Percentiles rank a stretch among this genome's conserved stretches.
phyloP scores from a whole-genome alignment of 805 yeast genomes.

The Jamesozyma gamospora region DNA sequence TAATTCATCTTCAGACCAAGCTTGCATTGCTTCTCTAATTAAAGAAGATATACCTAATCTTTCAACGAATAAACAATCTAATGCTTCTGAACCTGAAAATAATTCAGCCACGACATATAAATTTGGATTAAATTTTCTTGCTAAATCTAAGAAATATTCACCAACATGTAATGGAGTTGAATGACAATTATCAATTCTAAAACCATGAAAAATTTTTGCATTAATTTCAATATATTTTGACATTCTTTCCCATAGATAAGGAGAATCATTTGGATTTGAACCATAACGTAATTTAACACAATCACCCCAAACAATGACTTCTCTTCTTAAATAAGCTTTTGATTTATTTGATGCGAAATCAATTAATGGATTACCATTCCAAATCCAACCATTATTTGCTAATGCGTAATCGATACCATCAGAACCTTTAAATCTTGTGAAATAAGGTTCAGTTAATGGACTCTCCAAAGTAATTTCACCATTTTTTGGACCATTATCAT shows the following conservation, averaged over 20 bases:
- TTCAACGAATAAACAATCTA: conserved; percentile 86
- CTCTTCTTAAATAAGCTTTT: conserved; percentile 77
- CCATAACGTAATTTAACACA: conserved; percentile 93
- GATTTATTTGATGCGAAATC: conserved; percentile 82
- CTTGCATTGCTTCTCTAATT: conserved; percentile 96
- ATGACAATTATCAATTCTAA: conserved; percentile 91
- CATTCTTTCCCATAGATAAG: conserved; percentile 85
- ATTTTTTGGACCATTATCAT: conserved; percentile 67
- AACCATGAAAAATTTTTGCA: conserved; percentile 74
- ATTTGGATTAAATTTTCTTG: conserved; percentile 75
- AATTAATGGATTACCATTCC: conserved; percentile 91
- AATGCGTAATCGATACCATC: conserved; percentile 56
- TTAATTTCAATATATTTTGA: conserved; percentile 58
- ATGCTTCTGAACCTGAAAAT: conserved; percentile 83
- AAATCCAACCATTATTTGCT: conserved; percentile 97
- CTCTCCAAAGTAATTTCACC: conserved; percentile 49
- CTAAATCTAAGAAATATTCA: conserved; percentile 75
- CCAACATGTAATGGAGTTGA: conserved; percentile 96
- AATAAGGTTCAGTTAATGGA: conserved; percentile 80
- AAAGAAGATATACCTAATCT: conserved; percentile 80
- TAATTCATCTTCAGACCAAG: conserved; percentile 78
- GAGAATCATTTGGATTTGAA: conserved; percentile 64
- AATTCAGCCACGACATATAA: conserved; percentile 90
- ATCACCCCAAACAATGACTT: conserved; percentile 95
- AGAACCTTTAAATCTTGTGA: conserved; percentile 52